A percentile compares a stretch with the other conserved stretches of the same genome.
Evolutionary conservation across 169 alveolate species (phyloP).

Genomic region (Plasmodium coatneyi): DNA sequence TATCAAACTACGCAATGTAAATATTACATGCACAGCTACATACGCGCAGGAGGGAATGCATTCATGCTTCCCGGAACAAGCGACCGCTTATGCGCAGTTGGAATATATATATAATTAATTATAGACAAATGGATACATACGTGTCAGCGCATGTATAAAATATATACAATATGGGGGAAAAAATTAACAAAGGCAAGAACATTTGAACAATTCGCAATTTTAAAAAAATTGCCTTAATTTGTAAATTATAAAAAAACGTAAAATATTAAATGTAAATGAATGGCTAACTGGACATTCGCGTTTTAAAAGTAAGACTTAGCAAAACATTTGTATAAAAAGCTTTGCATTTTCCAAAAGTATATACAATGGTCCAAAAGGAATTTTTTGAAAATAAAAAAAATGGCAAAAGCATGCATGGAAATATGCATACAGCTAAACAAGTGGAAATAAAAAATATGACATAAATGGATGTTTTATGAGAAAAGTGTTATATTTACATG

Average conservation of each 20-base stretch:
- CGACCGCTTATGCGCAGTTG: not conserved
- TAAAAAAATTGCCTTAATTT: not conserved
- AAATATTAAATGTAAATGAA: not conserved
- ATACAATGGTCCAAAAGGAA: not conserved
- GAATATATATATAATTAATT: not conserved
- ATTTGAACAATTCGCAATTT: not conserved
- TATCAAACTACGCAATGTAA: not conserved
- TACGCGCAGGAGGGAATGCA: not conserved
- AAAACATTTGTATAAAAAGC: not conserved
- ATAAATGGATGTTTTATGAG: not conserved
- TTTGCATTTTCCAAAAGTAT: not conserved
- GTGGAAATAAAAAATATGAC: not conserved
- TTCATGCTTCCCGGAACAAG: not conserved
- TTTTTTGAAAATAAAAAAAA: not conserved
- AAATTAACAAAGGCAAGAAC: not conserved
- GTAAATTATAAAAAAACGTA: not conserved
- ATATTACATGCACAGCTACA: not conserved
- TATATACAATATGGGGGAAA: not conserved
- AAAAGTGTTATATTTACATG: not conserved
- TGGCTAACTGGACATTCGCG: not conserved
- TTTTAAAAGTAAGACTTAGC: not conserved
- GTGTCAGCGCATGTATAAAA: not conserved
- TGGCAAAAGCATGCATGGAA: not conserved
- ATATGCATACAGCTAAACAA: not conserved
- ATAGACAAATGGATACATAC: not conserved